A percentile compares a stretch with the other conserved stretches of the same genome.
phyloP scores from a whole-genome alignment of 192 early-diverging fungal species.

The Rhizophagus clarus region DNA sequence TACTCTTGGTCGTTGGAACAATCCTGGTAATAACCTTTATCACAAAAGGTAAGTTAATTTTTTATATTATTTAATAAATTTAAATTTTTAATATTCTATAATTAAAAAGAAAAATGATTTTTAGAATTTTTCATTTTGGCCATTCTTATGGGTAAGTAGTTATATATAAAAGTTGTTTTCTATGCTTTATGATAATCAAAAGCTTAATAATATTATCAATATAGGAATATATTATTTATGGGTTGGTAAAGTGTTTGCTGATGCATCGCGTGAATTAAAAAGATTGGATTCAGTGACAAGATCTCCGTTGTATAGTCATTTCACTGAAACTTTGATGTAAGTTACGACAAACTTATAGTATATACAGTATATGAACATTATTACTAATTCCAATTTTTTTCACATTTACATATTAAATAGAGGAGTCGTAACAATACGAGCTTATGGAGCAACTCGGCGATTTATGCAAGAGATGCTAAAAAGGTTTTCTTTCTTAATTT shows the following conservation, averaged over 20 bases:
- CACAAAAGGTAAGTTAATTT: constrained; percentile 75
- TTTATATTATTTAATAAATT: constrained; percentile 55
- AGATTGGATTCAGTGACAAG: constrained; percentile 62
- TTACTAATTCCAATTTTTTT: neutral
- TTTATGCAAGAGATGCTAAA: constrained; percentile 64
- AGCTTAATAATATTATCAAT: neutral
- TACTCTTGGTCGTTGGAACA: constrained; percentile 47
- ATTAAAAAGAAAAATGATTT: constrained; percentile 1
- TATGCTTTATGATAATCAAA: neutral
- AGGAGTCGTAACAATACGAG: constrained; percentile 81
- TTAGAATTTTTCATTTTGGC: neutral
- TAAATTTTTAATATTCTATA: constrained; percentile 38
- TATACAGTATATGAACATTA: neutral
- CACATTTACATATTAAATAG: neutral
- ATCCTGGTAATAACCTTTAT: constrained; percentile 66
- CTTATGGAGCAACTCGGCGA: constrained; percentile 70
- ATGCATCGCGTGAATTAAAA: constrained; percentile 85
- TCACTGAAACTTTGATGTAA: constrained; percentile 65
- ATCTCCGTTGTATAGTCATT: constrained; percentile 72
- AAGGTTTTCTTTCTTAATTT: constrained; percentile 22
- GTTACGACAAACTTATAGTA: too few species aligned
- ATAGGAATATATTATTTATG: constrained; percentile 32
- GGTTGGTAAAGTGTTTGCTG: constrained; percentile 74
- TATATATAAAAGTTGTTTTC: too few species aligned
- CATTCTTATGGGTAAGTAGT: neutral